These are phyloP conservation scores for Ogataea angusta DNA, from an alignment of 805 yeast genomes.

Conservation along the genomic window DNA sequence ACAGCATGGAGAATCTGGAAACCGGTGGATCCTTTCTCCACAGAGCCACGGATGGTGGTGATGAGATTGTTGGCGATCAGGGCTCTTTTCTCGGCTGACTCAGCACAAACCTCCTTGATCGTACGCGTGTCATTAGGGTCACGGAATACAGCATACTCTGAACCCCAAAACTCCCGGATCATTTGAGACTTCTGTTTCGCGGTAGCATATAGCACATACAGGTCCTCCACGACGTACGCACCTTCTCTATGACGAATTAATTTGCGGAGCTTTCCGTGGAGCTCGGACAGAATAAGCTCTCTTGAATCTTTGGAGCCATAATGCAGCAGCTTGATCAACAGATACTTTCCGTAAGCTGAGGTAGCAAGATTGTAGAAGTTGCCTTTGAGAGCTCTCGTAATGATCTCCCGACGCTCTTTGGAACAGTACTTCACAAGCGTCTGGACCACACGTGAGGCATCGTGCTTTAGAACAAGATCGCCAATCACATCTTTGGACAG, in stretches of 20 bases:
- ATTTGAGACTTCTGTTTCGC: constrained; percentile 84
- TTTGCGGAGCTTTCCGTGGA: constrained; percentile 88
- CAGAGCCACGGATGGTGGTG: constrained; percentile 85
- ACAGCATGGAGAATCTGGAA: constrained; percentile 95
- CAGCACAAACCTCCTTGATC: constrained; percentile 62
- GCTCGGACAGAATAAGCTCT: constrained; percentile 70
- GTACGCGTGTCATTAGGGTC: constrained; percentile 64
- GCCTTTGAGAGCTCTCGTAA: constrained; percentile 69
- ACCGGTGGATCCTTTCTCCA: constrained; percentile 93
- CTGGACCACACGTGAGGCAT: constrained; percentile 94
- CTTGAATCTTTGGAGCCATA: constrained; percentile 86
- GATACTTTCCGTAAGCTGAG: constrained; percentile 89
- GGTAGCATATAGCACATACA: constrained; percentile 79
- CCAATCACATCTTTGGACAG: constrained; percentile 70
- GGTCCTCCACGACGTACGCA: constrained; percentile 95
- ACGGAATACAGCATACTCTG: constrained; percentile 87
- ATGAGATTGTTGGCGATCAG: constrained; percentile 70
- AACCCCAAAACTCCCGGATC: constrained; percentile 95
- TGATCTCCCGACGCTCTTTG: constrained; percentile 70
- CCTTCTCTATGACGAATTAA: constrained; percentile 97
- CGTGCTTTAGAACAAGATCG: constrained; percentile 91
- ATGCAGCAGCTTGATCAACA: constrained; percentile 82
- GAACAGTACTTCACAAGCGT: constrained; percentile 84
- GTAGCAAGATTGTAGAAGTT: constrained; percentile 80
- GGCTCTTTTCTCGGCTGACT: constrained; percentile 73